Base-by-base conservation (phyloP, 805 yeast species). In the Saccharomyces eubayanus region DNA sequence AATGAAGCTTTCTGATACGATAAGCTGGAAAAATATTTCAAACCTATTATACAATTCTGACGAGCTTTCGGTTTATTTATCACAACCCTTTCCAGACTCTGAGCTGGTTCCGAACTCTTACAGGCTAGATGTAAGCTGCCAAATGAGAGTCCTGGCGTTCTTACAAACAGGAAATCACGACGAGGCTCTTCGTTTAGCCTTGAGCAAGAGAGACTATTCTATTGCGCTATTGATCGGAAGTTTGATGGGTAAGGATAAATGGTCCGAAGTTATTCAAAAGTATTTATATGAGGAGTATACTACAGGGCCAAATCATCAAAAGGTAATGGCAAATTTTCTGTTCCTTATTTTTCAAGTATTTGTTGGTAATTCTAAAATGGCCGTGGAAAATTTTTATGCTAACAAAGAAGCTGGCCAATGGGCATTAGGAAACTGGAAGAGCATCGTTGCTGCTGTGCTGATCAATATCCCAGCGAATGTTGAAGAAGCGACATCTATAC, bases 151-250 rank as follows among this genome's bases (percentile, higher is more conserved):
- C 61, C 69, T 61, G 57, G 67, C 58, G 36, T 65, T 74, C 46
- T 71, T 83, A 43, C 83, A 82, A 58, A 68, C 72, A 5, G 97
- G 97, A 1, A 76, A 84, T 53, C 79, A 83, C 27, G 81, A 79
- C 12, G 78, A 75, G 5, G 97, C 96, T 0, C 69, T 90, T 49
- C 74, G 77, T 27, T 72, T 75, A 52, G 83, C 94, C 1, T 66
- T 90, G 20, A 73, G 77, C 1, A 78, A 80, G 51, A 78, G 81
- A 9, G 87, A 88, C 59, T 91, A 88, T 85, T 83, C 92, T 0
- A 74, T 90, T 67, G 86, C 96, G 0, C 69, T 92, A 52, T 66
- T 89, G 30, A 72, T 91, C 50, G 83, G 95, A 1, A 78, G 84
- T 55, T 67, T 88, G 16, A 71, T 82, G 28, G 85, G 94, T 2